Base-by-base conservation (phyloP, 176 grass and related monocot genomes). In the Phoenix roebelenii region DNA sequence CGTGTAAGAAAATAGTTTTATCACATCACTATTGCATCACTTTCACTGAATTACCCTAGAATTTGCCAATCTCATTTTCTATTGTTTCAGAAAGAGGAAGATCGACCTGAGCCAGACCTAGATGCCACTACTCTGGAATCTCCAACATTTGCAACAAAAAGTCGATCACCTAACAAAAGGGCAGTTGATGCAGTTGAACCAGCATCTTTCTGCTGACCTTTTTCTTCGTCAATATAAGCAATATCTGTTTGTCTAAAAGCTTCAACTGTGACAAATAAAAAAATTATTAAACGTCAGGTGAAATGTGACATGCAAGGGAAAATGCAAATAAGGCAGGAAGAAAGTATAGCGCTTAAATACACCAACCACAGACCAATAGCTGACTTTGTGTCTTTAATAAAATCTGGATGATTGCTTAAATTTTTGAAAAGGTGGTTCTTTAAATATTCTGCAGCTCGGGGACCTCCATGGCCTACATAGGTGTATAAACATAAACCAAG, bases 291-390 rank as follows among this genome's bases (percentile, higher is more conserved):
- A 44, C 12, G 73, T 10, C 22, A 77, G 29, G 29, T 69, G 49
- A 76, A 32, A 51, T 20, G 52, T 4, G 52, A 50, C 17, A 23
- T 50, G 4, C n/a, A 51, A 48, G 16, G 32, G 32, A 3, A 50
- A 25, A 50, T 23, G 54, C 17, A 44, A 52, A 55, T 26, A 51
- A 49, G 67, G 25, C 54, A 57, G 18, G 35, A 71, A 58, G 54
- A 55, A 57, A 71, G 57, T 16, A 71, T 23, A 56, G 48, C 49
- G 18, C 20, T 51, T 28, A 59, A 5, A 60, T 61, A 22, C 54
- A 64, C 68, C 63, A 72, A 79, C 69, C 25, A 79, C 69, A 79
- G 77, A 79, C 69, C 77, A 79, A 79, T 79, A 73, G 77, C 77
- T 23, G 68, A 66, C 61, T 59, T 73, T 19, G 62, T 73, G 54